Base-by-base conservation (phyloP, 768 basidiomycete genomes). In the Suillus cothurnatus region DNA sequence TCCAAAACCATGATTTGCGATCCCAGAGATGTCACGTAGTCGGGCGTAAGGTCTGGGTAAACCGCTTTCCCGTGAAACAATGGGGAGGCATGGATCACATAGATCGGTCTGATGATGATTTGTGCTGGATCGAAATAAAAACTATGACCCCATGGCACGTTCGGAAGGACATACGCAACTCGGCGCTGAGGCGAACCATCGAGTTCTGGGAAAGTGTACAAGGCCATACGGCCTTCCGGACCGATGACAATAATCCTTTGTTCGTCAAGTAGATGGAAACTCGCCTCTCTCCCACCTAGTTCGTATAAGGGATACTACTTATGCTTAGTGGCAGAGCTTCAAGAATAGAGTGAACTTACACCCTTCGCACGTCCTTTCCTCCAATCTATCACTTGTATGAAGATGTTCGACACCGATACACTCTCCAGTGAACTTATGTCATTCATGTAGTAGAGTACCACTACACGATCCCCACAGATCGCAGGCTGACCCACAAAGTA, bases 321-420 rank as follows among this genome's bases (percentile, higher is more conserved):
- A 8, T 23, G 32, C 12, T 56, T 2, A 56, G 55, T 34, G 32
- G 12, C 21, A 34, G 32, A 34, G n/a, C 14, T 56, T 56, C 31
- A 7, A 34, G 21, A 36, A 12, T 14, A 56, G 21, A 56, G 6
- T n/a, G n/a, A 8, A 56, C 32, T 56, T 36, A 56, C 55, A 34
- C 55, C 1, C 6, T 56, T 56, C 21, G 12, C 55, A 14, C 6
- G 6, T 34, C 55, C 55, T n/a, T 56, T 34, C 6, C 32, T 56
- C 55, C 55, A 56, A 56, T 56, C 32, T 21, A 56, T 23, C 32
- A 56, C 55, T 56, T 36, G 55, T 36, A 56, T 56, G 32, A 56
- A 56, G 6, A 34, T 38, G 34, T 58, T 31, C 9, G 52, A 53
- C 26, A 0, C 3, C 2, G 15, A 12, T 2, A n/a, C 0, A 1